Conservation (phyloP, 2,329 filamentous ascomycete species). For the Fusarium tuaranense region DNA sequence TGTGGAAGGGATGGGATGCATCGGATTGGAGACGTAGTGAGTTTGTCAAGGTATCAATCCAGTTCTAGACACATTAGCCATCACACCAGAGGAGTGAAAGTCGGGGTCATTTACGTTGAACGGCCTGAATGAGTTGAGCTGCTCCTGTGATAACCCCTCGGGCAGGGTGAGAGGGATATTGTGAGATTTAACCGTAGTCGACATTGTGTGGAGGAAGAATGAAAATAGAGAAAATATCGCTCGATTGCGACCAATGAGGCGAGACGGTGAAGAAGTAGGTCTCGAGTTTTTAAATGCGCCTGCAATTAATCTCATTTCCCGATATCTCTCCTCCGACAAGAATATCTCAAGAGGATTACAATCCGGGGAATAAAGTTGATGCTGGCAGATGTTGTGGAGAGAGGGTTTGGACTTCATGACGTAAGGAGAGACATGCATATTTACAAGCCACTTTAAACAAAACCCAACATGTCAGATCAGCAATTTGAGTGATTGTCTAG, state of each 20-base stretch:
- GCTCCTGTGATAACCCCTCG: conserved; percentile 56
- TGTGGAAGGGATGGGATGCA: conserved; percentile 63
- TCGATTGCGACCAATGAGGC: conserved; percentile 1
- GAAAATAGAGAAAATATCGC: neutral
- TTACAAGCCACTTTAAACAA: neutral
- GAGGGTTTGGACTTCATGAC: neutral
- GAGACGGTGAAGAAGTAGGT: conserved; percentile 4
- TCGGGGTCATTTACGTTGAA: conserved; percentile 56
- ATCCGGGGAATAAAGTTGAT: neutral
- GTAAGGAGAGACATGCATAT: conserved; percentile 1
- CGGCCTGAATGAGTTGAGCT: conserved; percentile 60
- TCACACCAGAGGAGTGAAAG: too few relatives aligned
- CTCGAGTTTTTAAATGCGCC: conserved; percentile 8
- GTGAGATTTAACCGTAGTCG: conserved; percentile 40
- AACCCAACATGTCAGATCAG: neutral
- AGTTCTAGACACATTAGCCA: conserved; percentile 52
- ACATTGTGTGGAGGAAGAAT: conserved; percentile 30
- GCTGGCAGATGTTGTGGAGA: neutral
- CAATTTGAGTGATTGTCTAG: neutral
- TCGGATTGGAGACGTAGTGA: conserved; percentile 61
- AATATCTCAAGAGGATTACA: neutral
- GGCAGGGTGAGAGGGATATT: conserved; percentile 58
- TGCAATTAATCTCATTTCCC: conserved; percentile 28
- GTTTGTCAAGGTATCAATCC: conserved; percentile 59
- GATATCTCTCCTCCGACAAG: neutral